Conservation (phyloP, 768 basidiomycete species). For the Leucogyrophana mollusca region DNA sequence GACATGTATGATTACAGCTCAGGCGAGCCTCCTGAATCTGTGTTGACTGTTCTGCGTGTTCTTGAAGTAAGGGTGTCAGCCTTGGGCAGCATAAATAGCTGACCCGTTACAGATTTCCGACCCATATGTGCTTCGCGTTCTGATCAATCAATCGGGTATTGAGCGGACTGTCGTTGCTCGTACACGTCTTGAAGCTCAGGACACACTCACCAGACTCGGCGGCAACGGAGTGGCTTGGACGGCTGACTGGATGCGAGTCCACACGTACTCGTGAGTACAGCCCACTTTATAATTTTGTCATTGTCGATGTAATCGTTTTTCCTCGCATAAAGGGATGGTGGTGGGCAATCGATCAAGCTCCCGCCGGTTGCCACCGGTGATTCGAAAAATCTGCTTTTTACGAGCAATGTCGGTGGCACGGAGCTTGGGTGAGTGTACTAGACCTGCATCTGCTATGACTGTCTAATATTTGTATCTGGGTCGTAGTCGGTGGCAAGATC, state of each 20-base stretch:
- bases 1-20: constrained; percentile 79
- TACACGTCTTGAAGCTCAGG: constrained; percentile 64
- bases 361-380: constrained; percentile 28
- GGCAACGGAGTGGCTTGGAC: constrained; percentile 64
- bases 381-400: constrained; percentile 48
- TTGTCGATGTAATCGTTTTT: neutral
- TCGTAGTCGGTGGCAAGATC: constrained; percentile 45
- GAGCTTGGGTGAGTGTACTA: constrained; percentile 45
- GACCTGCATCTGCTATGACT: constrained; percentile 1
- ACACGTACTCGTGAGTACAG: constrained; percentile 57
- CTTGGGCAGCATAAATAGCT: neutral
- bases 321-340: constrained; percentile 55
- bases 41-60: constrained; percentile 77
- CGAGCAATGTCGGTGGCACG: constrained; percentile 46
- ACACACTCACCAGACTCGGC: constrained; percentile 39
- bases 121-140: constrained; percentile 69
- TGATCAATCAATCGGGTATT: constrained; percentile 74
- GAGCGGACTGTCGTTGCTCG: constrained; percentile 69
- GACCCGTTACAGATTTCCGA: constrained; percentile 62
- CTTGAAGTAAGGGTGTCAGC: constrained; percentile 59
- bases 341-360: constrained; percentile 51
- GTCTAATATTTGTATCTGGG: neutral
- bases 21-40: constrained; percentile 65
- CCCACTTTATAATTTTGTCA: neutral
- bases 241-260: constrained; percentile 59